Evolutionary conservation across 2,329 filamentous ascomycete species (phyloP).

Genomic region (Phoma sp.): DNA sequence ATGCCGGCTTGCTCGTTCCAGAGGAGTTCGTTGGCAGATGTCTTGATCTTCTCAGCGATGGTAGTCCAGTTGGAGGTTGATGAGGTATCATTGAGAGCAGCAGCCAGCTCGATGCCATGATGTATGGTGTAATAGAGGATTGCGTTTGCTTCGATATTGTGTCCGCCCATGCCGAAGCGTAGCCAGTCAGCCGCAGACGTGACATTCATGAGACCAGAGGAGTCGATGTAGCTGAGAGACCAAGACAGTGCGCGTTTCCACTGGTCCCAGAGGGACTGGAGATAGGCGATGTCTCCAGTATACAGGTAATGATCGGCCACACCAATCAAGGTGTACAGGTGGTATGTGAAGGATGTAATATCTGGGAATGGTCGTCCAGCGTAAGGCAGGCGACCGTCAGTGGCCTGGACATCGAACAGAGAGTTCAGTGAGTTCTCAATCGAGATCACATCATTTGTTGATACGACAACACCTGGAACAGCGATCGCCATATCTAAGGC

Average conservation of each 20-base stretch:
- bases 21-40: slow-evolving; percentile 56
- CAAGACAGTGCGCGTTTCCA: slow-evolving; percentile 55
- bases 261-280: slow-evolving; percentile 52
- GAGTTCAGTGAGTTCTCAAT: slow-evolving; percentile 60
- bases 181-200: slow-evolving; percentile 57
- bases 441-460: slow-evolving; percentile 61
- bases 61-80: slow-evolving; percentile 53
- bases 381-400: slow-evolving; percentile 59
- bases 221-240: slow-evolving; percentile 53
- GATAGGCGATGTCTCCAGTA: slow-evolving; percentile 51
- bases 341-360: slow-evolving; percentile 62
- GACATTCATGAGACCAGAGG: slow-evolving; percentile 56
- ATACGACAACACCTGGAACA: slow-evolving; percentile 62
- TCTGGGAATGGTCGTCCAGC: slow-evolving; percentile 56
- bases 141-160: slow-evolving; percentile 57
- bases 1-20: slow-evolving; percentile 60
- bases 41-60: slow-evolving; percentile 52
- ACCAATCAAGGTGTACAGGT: slow-evolving; percentile 59
- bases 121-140: slow-evolving; percentile 61
- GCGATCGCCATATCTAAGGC: slow-evolving; percentile 63
- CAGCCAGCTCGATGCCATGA: slow-evolving; percentile 61
- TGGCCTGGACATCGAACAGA: slow-evolving; percentile 56
- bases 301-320: slow-evolving; percentile 56
- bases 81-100: slow-evolving; percentile 55
- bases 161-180: slow-evolving; percentile 59